Conservation (phyloP, 1,284 basidiomycete genomes). For the Omphalotus olearius region DNA sequence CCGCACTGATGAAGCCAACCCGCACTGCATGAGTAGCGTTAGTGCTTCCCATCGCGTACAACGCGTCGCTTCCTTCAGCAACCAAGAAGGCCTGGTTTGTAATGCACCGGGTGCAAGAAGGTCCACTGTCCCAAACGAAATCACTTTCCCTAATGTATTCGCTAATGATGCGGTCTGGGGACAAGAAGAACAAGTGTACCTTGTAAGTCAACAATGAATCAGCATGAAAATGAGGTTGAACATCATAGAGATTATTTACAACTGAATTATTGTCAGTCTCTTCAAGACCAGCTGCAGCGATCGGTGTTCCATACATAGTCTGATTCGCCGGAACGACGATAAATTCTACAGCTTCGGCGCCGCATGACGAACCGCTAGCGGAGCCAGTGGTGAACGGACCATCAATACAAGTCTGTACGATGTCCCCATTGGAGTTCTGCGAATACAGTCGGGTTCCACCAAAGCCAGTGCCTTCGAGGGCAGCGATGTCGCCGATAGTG, state of each 20-base stretch:
- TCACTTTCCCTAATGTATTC: background rate
- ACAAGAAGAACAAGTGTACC: constrained; percentile 7
- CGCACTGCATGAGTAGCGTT: background rate
- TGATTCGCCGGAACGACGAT: background rate
- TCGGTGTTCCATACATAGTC: background rate
- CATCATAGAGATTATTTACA: too few species aligned
- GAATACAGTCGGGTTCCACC: constrained; percentile 6
- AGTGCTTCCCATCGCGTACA: constrained; percentile 7
- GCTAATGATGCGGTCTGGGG: constrained; percentile 5
- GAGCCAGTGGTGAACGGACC: constrained; percentile 3
- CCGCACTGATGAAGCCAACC: constrained; percentile 8
- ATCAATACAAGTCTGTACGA: background rate
- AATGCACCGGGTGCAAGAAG: background rate
- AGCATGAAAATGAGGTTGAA: too few species aligned
- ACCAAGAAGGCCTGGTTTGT: constrained; percentile 3
- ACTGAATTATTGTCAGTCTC: background rate
- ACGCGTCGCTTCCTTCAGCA: background rate
- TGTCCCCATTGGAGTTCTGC: background rate
- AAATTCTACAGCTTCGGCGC: too few species aligned
- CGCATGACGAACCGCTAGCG: background rate
- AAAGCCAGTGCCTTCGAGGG: too few species aligned
- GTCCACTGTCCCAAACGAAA: background rate
- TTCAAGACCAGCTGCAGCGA: background rate
- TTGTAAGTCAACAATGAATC: background rate
- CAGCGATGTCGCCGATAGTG: too few species aligned